Evolutionary conservation across 148 eudicot species (phyloP).

Genomic region (Silene uniflora): DNA sequence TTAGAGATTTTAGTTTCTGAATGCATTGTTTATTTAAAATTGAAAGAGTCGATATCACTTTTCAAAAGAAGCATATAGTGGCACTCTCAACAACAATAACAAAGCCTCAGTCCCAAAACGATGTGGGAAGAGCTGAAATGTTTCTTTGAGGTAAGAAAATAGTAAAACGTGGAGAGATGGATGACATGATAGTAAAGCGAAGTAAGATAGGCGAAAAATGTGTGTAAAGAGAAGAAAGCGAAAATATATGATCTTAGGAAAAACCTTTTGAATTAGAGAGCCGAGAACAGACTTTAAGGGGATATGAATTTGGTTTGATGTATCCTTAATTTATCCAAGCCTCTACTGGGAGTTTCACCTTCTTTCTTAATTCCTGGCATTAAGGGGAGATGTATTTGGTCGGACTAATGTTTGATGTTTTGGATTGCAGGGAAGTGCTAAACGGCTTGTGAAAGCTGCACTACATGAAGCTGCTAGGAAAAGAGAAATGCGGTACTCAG

Average conservation of each 20-base stretch:
- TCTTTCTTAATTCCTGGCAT: neutral
- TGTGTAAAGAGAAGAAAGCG: neutral
- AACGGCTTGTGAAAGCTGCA: slow-evolving; percentile 65
- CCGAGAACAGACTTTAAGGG: too few relatives aligned
- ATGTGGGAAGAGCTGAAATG: neutral
- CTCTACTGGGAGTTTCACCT: too few relatives aligned
- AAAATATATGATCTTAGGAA: too few relatives aligned
- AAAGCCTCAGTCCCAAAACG: neutral
- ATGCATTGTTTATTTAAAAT: neutral
- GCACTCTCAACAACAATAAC: too few relatives aligned
- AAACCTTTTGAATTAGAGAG: too few relatives aligned
- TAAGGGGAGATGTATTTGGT: too few relatives aligned
- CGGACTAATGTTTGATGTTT: neutral
- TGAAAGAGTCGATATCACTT: neutral
- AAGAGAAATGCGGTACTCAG: slow-evolving; percentile 71
- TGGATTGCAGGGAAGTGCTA: slow-evolving; percentile 62
- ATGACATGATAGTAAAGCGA: neutral
- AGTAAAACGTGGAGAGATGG: too few relatives aligned
- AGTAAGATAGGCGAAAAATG: neutral
- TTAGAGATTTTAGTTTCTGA: neutral
- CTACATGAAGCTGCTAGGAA: slow-evolving; percentile 79
- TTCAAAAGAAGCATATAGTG: too few relatives aligned
- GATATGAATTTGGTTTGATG: neutral
- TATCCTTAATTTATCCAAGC: neutral
- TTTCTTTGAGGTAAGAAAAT: neutral